Percentiles rank a stretch among this genome's conserved stretches.
phyloP scores from a whole-genome alignment of 805 yeast species.

The Monosporozyma aerobia region DNA sequence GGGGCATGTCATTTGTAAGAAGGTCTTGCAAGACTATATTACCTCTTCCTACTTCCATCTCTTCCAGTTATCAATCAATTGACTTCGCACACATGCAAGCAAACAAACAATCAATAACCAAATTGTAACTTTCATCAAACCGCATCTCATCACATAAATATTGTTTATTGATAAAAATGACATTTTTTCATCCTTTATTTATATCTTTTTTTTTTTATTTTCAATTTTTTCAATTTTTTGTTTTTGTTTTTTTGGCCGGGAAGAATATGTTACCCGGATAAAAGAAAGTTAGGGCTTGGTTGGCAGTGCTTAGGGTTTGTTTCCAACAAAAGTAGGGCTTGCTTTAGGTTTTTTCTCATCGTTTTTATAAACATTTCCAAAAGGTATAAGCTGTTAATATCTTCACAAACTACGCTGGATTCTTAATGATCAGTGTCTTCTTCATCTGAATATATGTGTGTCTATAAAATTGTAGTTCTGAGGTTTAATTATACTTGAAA shows the following conservation, averaged over 20 bases:
- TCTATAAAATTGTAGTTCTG: too few species aligned
- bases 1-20: conserved; percentile 1
- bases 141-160: not conserved
- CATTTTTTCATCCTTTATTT: not conserved
- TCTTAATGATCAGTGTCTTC: too few species aligned
- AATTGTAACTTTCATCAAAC: not conserved
- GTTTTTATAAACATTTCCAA: too few species aligned
- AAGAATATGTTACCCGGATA: not conserved
- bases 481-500: not conserved
- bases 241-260: not conserved
- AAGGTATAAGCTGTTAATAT: too few species aligned
- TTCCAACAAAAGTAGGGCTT: too few species aligned
- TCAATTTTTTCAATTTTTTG: not conserved
- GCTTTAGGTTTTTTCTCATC: too few species aligned
- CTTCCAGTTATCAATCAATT: not conserved
- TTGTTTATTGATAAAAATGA: not conserved
- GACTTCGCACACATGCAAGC: too few species aligned
- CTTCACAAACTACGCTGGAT: too few species aligned
- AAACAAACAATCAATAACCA: too few species aligned
- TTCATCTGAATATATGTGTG: too few species aligned
- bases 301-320: too few species aligned
- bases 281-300: not conserved
- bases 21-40: not conserved
- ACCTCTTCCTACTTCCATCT: conserved; percentile 4
- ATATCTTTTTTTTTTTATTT: not conserved